A percentile compares a stretch with the other conserved stretches of the same genome.
Conservation (phyloP, 306 rosid genomes). For the Cucurbita moschata region DNA sequence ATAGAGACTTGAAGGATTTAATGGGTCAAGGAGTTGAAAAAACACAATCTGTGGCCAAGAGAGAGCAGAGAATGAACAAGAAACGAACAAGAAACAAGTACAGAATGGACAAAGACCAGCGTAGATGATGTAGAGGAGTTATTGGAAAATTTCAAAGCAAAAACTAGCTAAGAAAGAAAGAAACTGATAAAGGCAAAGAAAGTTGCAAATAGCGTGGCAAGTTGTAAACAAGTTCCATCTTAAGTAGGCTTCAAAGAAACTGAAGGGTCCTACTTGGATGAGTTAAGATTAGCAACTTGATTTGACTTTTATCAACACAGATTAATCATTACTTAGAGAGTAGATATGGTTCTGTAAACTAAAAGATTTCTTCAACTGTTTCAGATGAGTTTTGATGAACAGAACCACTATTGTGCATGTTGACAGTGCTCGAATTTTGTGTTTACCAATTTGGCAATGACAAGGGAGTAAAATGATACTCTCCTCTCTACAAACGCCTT, state of each 20-base stretch:
- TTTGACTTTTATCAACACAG: neutral
- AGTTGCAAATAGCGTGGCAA: neutral
- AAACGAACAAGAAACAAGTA: constrained; percentile 3
- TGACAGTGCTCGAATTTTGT: no score
- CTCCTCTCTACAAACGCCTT: no score
- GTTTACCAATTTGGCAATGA: no score
- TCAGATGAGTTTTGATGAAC: constrained; percentile 2
- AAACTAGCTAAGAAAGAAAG: neutral
- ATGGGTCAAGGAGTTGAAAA: neutral
- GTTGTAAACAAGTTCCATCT: neutral
- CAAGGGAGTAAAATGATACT: no score
- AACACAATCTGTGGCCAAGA: neutral
- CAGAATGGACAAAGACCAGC: constrained; percentile 3
- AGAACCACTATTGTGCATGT: neutral
- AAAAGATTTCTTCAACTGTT: neutral
- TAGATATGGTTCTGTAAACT: neutral
- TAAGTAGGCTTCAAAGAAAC: constrained; percentile 5
- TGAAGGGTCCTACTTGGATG: constrained; percentile 3
- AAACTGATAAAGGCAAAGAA: neutral
- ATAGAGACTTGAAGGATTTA: neutral
- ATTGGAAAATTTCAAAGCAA: neutral
- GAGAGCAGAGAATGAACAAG: neutral
- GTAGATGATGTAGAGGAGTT: neutral
- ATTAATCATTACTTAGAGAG: neutral
- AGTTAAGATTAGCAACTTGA: neutral